Conservation (phyloP, 1,284 basidiomycete genomes). For the Amylostereum chailletii region DNA sequence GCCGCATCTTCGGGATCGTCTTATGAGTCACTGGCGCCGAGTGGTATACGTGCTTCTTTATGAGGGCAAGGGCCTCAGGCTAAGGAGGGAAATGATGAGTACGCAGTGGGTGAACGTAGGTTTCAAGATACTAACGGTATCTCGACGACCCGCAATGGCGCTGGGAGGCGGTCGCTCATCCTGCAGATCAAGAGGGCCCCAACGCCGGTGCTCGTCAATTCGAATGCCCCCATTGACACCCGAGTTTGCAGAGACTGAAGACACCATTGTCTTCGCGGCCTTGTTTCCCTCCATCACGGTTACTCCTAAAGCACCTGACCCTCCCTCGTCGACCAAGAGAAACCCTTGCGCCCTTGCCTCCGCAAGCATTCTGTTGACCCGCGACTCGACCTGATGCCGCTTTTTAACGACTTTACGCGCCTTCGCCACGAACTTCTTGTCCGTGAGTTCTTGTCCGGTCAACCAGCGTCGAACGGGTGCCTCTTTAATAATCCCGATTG, state of each 20-base stretch:
- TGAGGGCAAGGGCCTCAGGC: constrained; percentile 45
- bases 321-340: constrained; percentile 16
- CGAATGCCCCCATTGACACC: constrained; percentile 7
- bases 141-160: constrained; percentile 53
- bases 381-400: constrained; percentile 29
- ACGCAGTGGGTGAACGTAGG: background rate
- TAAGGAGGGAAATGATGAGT: constrained; percentile 15
- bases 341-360: constrained; percentile 42
- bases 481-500: constrained; percentile 66
- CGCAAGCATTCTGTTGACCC: constrained; percentile 31
- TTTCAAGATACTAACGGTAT: constrained; percentile 32
- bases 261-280: constrained; percentile 1
- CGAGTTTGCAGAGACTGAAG: constrained; percentile 4
- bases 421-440: constrained; percentile 34
- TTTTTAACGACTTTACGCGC: constrained; percentile 33
- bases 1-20: constrained; percentile 41
- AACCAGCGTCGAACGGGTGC: constrained; percentile 48
- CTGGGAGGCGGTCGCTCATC: constrained; percentile 53
- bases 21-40: constrained; percentile 45
- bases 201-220: constrained; percentile 35
- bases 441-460: constrained; percentile 51
- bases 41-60: constrained; percentile 50
- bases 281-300: background rate
- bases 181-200: constrained; percentile 49
- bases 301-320: too few species aligned